A percentile compares a stretch with the other conserved stretches of the same genome.
phyloP scores from a whole-genome alignment of 208 protist species.

The Phytomonas sp. region DNA sequence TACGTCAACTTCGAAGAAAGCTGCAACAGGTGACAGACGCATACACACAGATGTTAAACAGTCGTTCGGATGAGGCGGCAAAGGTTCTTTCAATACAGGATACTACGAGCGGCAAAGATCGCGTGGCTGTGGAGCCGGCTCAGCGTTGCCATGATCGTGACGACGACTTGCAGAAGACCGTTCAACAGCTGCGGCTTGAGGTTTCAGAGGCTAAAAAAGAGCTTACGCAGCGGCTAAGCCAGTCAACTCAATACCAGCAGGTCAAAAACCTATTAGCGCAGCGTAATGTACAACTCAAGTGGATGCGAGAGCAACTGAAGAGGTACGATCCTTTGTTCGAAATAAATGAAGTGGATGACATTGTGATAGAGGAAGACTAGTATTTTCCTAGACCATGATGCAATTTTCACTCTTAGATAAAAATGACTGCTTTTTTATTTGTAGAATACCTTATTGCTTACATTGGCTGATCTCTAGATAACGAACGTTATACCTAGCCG shows the following conservation, averaged over 20 bases:
- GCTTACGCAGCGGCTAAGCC: conserved; percentile 48
- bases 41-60: conserved; percentile 48
- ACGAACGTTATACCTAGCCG: neutral
- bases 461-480: neutral
- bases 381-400: neutral
- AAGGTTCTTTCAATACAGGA: conserved; percentile 44
- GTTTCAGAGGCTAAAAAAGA: conserved; percentile 50
- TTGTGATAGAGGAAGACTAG: conserved; percentile 49
- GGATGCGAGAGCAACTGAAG: conserved; percentile 32
- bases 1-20: conserved; percentile 51
- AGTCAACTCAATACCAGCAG: conserved; percentile 74
- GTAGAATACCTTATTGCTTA: neutral
- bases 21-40: conserved; percentile 51
- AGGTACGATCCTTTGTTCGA: conserved; percentile 34
- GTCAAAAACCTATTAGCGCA: conserved; percentile 55
- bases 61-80: conserved; percentile 32
- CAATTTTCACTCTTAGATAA: neutral
- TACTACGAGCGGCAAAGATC: conserved; percentile 36
- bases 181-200: conserved; percentile 42
- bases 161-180: conserved; percentile 18
- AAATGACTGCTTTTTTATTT: neutral
- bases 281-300: conserved; percentile 51
- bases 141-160: conserved; percentile 35
- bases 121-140: conserved; percentile 23
- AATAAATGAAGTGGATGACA: conserved; percentile 26